phyloP scores from a whole-genome alignment of 2,329 filamentous ascomycete species.

The Botryotinia globosa region DNA sequence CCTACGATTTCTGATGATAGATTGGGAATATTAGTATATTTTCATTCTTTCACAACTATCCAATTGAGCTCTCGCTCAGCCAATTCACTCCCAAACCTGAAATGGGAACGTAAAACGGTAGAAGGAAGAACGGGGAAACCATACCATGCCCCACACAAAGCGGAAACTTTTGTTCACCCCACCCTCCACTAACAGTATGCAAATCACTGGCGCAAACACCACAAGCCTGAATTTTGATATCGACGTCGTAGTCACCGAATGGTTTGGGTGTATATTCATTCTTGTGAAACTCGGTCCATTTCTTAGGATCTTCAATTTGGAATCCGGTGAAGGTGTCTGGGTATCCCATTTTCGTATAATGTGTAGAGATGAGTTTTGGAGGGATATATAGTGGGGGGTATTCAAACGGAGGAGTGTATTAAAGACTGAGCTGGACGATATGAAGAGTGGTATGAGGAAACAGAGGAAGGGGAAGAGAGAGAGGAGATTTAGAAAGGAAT shows the following conservation, averaged over 20 bases:
- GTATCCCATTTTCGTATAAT: conserved; percentile 39
- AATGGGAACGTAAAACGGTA: neutral
- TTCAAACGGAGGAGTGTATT: neutral
- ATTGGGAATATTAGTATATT: neutral
- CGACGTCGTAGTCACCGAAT: conserved; percentile 82
- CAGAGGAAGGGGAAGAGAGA: neutral
- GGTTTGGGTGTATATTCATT: conserved; percentile 75
- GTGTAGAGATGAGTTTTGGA: neutral
- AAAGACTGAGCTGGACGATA: neutral
- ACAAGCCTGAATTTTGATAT: conserved; percentile 81
- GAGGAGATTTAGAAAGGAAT: neutral
- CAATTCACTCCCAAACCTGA: neutral
- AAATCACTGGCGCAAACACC: conserved; percentile 73
- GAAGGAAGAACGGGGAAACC: neutral
- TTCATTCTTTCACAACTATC: neutral
- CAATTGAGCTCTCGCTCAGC: neutral
- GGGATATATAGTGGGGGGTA: neutral
- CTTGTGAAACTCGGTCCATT: conserved; percentile 38
- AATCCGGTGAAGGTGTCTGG: conserved; percentile 61
- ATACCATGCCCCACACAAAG: conserved; percentile 51
- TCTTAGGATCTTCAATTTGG: conserved; percentile 46
- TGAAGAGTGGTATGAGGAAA: neutral
- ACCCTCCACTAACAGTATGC: conserved; percentile 64
- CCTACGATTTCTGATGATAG: conserved; percentile 61
- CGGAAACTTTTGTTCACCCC: conserved; percentile 50